Base-by-base conservation (phyloP, 2,329 filamentous ascomycete species). In the Penicillium sp. region DNA sequence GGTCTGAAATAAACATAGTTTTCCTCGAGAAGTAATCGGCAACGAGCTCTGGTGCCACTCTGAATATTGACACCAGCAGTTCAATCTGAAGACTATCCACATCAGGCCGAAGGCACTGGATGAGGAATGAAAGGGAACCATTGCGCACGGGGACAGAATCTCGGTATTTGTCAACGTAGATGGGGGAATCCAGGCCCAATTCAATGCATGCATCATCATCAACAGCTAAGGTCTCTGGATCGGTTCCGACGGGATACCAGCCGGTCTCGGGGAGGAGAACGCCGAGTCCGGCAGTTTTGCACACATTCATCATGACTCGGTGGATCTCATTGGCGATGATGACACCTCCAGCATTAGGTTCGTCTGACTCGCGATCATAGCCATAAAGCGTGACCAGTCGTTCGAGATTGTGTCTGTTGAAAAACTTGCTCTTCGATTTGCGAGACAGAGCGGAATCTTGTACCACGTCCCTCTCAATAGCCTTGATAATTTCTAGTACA, bases 11-110 rank as follows among this genome's bases (percentile, higher is more conserved):
- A 68, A 97, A 94, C 53, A 88, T 85, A 59, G 84, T 87, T 69
- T 91, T 93, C 70, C 85, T 87, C 43, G 86, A 81, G 70, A 96
- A 97, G 73, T 96, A 99, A 68, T 92, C 87, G 43, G 91, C 89
- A 1, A 96, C 85, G 3, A 97, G 82, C 74, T 97, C 94, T 0
- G 96, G 93, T 0, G 89, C 90, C 8, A 85, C 85, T 61, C 81
- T 82, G 70, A 99, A 96, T 35, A 96, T 91, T 4, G 87, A 82
- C 5, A 93, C 78, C 2, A 96, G 77, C 10, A 99, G 82, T 66
- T 96, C 89, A 65, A 88, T 89, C 70, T 99, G 93, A 60, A 89
- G 84, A 35, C 85, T 82, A 74, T 87, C 92, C 31, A 90, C 88
- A 81, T 96, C 93, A 7, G 94, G 93, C 7, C 90, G 87, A 53